Conservation (phyloP, 83 land plant species). For the Thuja plicata region DNA sequence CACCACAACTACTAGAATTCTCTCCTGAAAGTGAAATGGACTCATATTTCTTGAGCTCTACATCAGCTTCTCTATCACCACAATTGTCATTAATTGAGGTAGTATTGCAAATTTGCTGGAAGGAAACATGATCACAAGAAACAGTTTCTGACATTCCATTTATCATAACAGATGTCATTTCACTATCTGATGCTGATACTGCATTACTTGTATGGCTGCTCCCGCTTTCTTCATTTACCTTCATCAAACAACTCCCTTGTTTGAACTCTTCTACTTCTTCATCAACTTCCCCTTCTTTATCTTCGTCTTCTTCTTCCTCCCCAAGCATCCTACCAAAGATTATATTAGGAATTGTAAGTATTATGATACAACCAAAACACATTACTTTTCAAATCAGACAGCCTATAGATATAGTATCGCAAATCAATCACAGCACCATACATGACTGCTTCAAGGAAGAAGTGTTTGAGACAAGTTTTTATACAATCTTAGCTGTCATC, state of each 20-base stretch:
- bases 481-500: too few species aligned
- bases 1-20: not conserved
- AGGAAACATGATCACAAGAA: constrained; percentile 29
- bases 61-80: not conserved
- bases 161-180: not conserved
- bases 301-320: constrained; percentile 17
- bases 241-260: constrained; percentile 2
- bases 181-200: constrained; percentile 17
- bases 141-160: constrained; percentile 12
- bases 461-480: too few species aligned
- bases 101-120: constrained; percentile 28
- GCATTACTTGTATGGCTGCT: constrained; percentile 5
- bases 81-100: not conserved
- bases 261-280: constrained; percentile 2
- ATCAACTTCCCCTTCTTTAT: constrained; percentile 7
- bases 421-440: too few species aligned
- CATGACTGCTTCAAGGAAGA: too few species aligned
- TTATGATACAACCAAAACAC: not conserved
- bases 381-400: not conserved
- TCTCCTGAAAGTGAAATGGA: constrained; percentile 10
- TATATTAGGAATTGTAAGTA: not conserved
- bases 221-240: constrained; percentile 1
- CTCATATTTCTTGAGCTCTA: constrained; percentile 14
- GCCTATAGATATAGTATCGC: too few species aligned
- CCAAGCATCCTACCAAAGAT: constrained; percentile 10